Base-by-base conservation (phyloP, 371 early-diverging fungal genomes). In the Apophysomyces ossiformis region DNA sequence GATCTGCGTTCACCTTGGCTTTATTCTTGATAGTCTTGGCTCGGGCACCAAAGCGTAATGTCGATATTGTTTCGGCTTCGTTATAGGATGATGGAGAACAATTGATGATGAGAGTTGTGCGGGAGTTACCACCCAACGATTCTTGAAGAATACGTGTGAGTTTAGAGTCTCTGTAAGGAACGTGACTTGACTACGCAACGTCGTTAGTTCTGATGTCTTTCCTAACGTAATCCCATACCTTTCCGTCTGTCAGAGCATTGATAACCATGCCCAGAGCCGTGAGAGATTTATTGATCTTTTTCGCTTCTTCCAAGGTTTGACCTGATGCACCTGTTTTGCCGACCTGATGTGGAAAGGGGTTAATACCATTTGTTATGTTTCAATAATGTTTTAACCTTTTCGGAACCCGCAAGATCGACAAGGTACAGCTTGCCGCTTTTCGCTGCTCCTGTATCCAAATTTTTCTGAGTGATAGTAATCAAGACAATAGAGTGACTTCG, bases 341-440 rank as follows among this genome's bases (percentile, higher is more conserved):
- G 16, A 97, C 90, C 82, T 75, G 58, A 16, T 12, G 37, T 43
- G 11, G 0, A 39, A 44, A 13, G 38, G 12, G 21, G 13, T 15
- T 13, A 15, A 18, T 39, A 38, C 16, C 54, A 45, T 26, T 8
- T 11, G 37, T 5, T 58, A 12, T 36, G 12, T n/a, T 47, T 16
- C n/a, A 15, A 21, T 13, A 11, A 8, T 1, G 7, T 54, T 54
- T 37, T 16, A 38, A 84, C 87, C 85, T 97, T 97, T 87, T 99
- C 99, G 35, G 99, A 99, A 75, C 99, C 99, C 41, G 99, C 99
- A 73, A 99, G 82, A 92, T 99, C 99, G 59, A 99, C 98, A 63
- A 99, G 85, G 69, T 91, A 95, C 46, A 99, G 86, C 68, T 94
- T 94, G 58, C 96, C 95, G 63, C 91, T 89, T 76, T 93, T 95